Percentiles rank a stretch among this genome's conserved stretches.
These are phyloP conservation scores for Tetrahymena borealis DNA, from an alignment of 73 alveolate species.

Conservation along the genomic window DNA sequence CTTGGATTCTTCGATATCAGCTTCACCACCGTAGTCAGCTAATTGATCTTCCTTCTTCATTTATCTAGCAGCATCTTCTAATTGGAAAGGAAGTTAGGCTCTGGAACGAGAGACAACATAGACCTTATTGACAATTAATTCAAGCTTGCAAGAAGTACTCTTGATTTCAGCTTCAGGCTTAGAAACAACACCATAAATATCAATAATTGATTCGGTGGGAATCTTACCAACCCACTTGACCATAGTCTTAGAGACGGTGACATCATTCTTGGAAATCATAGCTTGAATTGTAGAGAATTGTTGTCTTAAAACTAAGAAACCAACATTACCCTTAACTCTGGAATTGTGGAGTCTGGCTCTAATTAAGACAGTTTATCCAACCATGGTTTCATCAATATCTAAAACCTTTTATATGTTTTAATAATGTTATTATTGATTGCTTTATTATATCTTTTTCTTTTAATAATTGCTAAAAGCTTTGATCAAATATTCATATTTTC, in stretches of 20 bases:
- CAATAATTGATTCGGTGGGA: conserved; percentile 84
- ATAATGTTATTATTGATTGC: background rate
- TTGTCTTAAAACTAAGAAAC: conserved; percentile 89
- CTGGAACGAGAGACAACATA: conserved; percentile 69
- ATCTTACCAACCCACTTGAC: conserved; percentile 68
- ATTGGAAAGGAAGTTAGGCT: conserved; percentile 89
- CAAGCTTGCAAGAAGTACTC: conserved; percentile 82
- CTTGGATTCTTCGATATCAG: background rate
- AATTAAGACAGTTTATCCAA: conserved; percentile 64
- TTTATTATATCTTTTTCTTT: too few relatives aligned
- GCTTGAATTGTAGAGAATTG: conserved; percentile 82
- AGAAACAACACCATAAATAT: conserved; percentile 67
- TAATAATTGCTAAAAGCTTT: too few relatives aligned
- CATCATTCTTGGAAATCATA: conserved; percentile 61
- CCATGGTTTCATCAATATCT: conserved; percentile 47
- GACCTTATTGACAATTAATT: conserved; percentile 63
- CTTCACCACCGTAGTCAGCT: conserved; percentile 38
- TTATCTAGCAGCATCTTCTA: conserved; percentile 91
- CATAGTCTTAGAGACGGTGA: conserved; percentile 75
- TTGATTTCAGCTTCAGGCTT: conserved; percentile 72
- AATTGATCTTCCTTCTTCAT: conserved; percentile 85
- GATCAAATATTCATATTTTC: too few relatives aligned
- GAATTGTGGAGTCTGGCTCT: conserved; percentile 88
- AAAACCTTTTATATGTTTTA: background rate
- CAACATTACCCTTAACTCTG: conserved; percentile 87